phyloP scores from a whole-genome alignment of 1,284 basidiomycete species.

The Tilletiopsis washingtonensis region DNA sequence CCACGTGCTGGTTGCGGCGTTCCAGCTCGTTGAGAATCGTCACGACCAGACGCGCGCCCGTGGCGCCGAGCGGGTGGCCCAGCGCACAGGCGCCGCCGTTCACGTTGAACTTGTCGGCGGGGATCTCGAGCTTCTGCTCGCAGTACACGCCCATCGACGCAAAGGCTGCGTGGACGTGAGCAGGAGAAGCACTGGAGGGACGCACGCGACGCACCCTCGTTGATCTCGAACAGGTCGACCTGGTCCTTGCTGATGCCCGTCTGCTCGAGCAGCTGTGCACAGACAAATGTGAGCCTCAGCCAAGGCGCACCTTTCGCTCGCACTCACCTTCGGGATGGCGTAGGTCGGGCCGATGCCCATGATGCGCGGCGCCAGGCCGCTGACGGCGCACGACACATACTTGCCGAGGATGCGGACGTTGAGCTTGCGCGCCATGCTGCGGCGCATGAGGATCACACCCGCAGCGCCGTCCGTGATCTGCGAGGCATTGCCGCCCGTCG shows the following conservation, averaged over 20 bases:
- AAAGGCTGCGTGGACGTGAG: constrained; percentile 12
- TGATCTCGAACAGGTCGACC: constrained; percentile 78
- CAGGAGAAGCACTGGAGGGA: background rate
- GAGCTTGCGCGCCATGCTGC: constrained; percentile 70
- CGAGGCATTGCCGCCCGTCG: constrained; percentile 82
- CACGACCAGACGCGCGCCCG: constrained; percentile 77
- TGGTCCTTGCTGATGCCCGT: constrained; percentile 62
- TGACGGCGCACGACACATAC: constrained; percentile 65
- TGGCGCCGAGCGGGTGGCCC: constrained; percentile 79
- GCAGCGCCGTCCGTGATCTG: constrained; percentile 78
- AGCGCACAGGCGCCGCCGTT: constrained; percentile 84
- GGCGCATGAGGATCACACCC: constrained; percentile 75
- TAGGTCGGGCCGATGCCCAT: constrained; percentile 61
- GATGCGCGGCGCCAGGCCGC: constrained; percentile 65
- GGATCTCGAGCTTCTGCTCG: constrained; percentile 64
- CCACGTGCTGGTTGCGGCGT: constrained; percentile 68
- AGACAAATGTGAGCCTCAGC: background rate
- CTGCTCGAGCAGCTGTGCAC: constrained; percentile 54
- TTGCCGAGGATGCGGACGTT: constrained; percentile 68
- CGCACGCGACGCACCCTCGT: constrained; percentile 67
- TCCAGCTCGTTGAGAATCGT: constrained; percentile 76
- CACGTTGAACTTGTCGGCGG: constrained; percentile 59
- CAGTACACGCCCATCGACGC: constrained; percentile 54
- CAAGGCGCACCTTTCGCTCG: background rate
- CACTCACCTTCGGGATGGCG: constrained; percentile 22